These are phyloP conservation scores for Berkeleyomyces basicola DNA, from an alignment of 2,329 filamentous ascomycete species.

Conservation along the genomic window DNA sequence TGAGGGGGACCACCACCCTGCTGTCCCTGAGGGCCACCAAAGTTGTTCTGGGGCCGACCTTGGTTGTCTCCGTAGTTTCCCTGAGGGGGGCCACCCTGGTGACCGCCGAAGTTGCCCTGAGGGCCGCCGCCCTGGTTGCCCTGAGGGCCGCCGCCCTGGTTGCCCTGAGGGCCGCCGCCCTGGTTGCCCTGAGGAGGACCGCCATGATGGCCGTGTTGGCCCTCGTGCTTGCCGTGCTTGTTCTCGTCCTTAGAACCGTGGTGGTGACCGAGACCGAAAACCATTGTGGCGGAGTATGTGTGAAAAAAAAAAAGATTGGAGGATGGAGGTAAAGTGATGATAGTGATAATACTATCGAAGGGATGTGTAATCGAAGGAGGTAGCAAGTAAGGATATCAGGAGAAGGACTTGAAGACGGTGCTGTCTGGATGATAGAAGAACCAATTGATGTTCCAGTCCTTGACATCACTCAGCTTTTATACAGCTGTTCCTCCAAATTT, in stretches of 20 bases:
- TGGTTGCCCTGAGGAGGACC: not conserved
- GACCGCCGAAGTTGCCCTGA: not conserved
- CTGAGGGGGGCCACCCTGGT: not conserved
- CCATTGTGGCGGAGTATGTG: constrained; percentile 5
- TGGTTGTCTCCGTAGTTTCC: not conserved
- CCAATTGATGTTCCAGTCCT: not conserved
- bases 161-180: not conserved
- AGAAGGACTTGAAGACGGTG: not conserved
- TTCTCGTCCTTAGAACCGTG: not conserved
- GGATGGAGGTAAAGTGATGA: not conserved
- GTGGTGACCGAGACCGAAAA: constrained; percentile 11
- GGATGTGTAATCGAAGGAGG: not conserved
- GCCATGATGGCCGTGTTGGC: not conserved
- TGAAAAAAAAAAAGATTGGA: too few species aligned
- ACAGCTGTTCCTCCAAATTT: not conserved
- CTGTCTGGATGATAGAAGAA: not conserved
- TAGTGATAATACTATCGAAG: not conserved
- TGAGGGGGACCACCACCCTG: not conserved
- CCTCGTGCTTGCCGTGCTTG: not conserved
- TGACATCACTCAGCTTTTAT: not conserved
- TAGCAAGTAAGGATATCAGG: not conserved
- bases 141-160: not conserved
- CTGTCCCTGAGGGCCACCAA: not conserved
- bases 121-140: not conserved
- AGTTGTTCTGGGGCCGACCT: not conserved